Conservation (phyloP, 306 rosid species). For the Castanea sativa region DNA sequence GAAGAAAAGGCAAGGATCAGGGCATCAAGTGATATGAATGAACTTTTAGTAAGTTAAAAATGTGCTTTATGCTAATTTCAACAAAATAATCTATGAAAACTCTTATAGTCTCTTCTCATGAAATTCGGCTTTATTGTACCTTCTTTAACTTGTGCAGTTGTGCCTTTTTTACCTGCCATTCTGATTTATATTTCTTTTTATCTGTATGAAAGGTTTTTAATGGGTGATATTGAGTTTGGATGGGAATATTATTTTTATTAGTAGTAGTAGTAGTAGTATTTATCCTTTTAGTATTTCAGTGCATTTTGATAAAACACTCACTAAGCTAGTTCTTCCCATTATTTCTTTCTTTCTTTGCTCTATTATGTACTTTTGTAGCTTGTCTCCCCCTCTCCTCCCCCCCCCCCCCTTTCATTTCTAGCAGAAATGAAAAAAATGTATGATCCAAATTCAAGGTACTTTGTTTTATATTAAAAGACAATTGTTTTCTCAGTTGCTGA, state of each 20-base stretch:
- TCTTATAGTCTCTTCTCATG: not conserved
- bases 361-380: not conserved
- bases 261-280: not conserved
- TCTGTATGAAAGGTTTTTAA: not conserved
- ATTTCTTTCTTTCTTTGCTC: not conserved
- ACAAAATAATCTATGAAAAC: not conserved
- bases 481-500: not conserved
- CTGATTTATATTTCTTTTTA: not conserved
- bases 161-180: not conserved
- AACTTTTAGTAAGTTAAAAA: slow-evolving; percentile 69
- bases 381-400: too few species aligned
- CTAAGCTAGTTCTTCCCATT: not conserved
- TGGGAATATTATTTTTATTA: too few species aligned
- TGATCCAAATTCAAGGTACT: not conserved
- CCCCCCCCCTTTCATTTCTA: too few species aligned
- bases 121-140: not conserved
- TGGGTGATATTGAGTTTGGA: not conserved
- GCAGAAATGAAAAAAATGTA: too few species aligned
- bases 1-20: slow-evolving; percentile 92
- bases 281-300: not conserved
- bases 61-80: not conserved
- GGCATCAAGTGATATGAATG: slow-evolving; percentile 99
- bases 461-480: not conserved
- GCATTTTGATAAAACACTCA: not conserved
- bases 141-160: not conserved